phyloP scores from a whole-genome alignment of 768 basidiomycete genomes.

The Strobilomyces dryophilus region DNA sequence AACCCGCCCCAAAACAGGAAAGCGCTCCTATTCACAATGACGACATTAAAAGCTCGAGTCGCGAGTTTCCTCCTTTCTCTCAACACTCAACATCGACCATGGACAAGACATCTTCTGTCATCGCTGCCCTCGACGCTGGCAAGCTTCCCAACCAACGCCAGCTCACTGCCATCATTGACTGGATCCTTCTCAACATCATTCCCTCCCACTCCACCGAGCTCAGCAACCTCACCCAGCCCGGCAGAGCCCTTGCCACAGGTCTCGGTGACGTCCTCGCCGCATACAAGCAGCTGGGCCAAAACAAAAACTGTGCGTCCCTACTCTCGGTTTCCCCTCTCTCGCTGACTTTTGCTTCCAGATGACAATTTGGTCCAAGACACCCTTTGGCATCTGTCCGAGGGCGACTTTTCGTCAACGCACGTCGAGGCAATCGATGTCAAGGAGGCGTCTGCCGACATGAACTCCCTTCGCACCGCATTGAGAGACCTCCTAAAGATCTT shows the following conservation, averaged over 20 bases:
- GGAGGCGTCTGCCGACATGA: slow-evolving; percentile 46
- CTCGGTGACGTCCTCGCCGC: slow-evolving; percentile 52
- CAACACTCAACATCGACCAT: slow-evolving; percentile 31
- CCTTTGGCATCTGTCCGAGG: slow-evolving; percentile 59
- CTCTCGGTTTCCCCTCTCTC: neutral
- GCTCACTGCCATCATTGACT: slow-evolving; percentile 49
- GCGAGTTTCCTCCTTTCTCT: neutral
- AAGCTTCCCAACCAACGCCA: slow-evolving; percentile 67
- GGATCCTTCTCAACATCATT: slow-evolving; percentile 46
- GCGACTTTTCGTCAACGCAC: slow-evolving; percentile 41
- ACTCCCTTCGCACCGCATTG: slow-evolving; percentile 47
- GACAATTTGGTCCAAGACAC: slow-evolving; percentile 64
- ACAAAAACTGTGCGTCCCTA: slow-evolving; percentile 52
- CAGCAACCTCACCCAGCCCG: slow-evolving; percentile 50
- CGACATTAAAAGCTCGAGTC: too few relatives aligned
- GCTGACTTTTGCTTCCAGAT: slow-evolving; percentile 33
- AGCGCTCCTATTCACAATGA: slow-evolving; percentile 17
- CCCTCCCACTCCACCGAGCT: slow-evolving; percentile 38
- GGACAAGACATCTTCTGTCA: slow-evolving; percentile 58
- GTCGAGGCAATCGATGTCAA: slow-evolving; percentile 38
- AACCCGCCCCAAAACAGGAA: slow-evolving; percentile 10
- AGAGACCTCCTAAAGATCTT: slow-evolving; percentile 48
- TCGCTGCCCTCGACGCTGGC: slow-evolving; percentile 67
- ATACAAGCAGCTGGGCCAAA: slow-evolving; percentile 48
- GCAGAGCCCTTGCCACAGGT: slow-evolving; percentile 46